A percentile compares a stretch with the other conserved stretches of the same genome.
Evolutionary conservation across 2,329 filamentous ascomycete species (phyloP).

Genomic region (Pyrenophora graminea): DNA sequence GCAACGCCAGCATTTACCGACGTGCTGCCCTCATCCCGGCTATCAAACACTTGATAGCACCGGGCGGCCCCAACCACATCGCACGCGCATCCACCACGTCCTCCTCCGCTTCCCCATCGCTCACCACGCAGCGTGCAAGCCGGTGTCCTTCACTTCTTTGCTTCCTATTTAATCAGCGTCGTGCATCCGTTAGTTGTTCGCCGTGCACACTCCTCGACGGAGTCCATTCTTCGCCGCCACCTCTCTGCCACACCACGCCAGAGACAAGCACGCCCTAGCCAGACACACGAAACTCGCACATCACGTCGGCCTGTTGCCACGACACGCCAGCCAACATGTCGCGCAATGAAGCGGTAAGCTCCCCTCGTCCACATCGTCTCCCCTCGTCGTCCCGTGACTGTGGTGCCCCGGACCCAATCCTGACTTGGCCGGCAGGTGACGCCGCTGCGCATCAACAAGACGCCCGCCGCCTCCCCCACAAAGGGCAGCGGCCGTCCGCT

Average conservation of each 20-base stretch:
- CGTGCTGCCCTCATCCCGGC: constrained; percentile 25
- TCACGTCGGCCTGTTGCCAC: constrained; percentile 12
- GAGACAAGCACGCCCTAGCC: neutral
- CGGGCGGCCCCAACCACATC: constrained; percentile 25
- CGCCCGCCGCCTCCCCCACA: constrained; percentile 62
- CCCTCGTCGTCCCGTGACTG: neutral
- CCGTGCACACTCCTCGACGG: constrained; percentile 32
- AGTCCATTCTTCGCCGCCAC: constrained; percentile 42
- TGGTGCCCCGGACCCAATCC: neutral
- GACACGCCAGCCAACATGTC: constrained; percentile 40
- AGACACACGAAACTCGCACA: neutral
- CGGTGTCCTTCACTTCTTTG: constrained; percentile 33
- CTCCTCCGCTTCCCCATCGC: constrained; percentile 34
- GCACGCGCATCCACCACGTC: constrained; percentile 25
- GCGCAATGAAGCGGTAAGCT: constrained; percentile 47
- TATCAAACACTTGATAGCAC: constrained; percentile 30
- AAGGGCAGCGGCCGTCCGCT: constrained; percentile 69
- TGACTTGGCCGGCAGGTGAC: constrained; percentile 61
- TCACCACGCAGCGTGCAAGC: constrained; percentile 35
- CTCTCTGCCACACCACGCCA: constrained; percentile 19
- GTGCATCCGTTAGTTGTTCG: constrained; percentile 19
- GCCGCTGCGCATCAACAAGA: constrained; percentile 79
- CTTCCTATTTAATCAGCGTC: constrained; percentile 22
- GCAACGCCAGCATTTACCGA: constrained; percentile 21
- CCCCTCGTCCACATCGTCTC: neutral